phyloP scores from a whole-genome alignment of 305 asterid species.

The Fraxinus albicans region DNA sequence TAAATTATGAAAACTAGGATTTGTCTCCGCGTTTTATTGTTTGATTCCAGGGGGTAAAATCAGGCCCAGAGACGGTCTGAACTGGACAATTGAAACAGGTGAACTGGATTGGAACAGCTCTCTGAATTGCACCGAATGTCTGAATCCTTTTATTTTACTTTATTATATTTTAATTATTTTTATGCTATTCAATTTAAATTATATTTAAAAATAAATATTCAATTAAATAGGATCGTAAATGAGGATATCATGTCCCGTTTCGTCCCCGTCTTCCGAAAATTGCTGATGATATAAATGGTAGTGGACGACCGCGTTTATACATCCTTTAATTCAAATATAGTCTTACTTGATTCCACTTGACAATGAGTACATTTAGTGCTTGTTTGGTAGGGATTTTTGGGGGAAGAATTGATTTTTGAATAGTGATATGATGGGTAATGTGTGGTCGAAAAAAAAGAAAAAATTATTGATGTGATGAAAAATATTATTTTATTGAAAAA shows the following conservation, averaged over 20 bases:
- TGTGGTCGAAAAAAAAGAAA: too few species aligned
- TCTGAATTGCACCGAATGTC: background rate
- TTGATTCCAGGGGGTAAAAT: background rate
- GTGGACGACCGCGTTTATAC: too few species aligned
- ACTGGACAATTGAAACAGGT: background rate
- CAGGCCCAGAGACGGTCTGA: background rate
- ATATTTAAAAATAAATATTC: background rate
- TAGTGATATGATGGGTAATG: too few species aligned
- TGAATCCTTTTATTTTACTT: background rate
- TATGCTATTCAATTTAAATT: background rate
- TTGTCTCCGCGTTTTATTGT: background rate
- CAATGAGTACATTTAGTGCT: background rate
- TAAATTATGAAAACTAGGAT: background rate
- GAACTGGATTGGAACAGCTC: background rate
- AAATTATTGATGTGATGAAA: too few species aligned
- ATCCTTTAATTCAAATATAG: too few species aligned
- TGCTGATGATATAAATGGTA: background rate
- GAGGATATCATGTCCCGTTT: background rate
- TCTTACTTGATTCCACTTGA: too few species aligned
- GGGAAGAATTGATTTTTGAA: too few species aligned
- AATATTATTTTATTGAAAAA: too few species aligned
- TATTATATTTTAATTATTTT: background rate
- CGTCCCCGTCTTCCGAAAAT: background rate
- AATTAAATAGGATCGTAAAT: background rate
- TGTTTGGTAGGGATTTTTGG: too few species aligned